phyloP scores from a whole-genome alignment of 805 yeast genomes.

The Barnettozyma siamensis region DNA sequence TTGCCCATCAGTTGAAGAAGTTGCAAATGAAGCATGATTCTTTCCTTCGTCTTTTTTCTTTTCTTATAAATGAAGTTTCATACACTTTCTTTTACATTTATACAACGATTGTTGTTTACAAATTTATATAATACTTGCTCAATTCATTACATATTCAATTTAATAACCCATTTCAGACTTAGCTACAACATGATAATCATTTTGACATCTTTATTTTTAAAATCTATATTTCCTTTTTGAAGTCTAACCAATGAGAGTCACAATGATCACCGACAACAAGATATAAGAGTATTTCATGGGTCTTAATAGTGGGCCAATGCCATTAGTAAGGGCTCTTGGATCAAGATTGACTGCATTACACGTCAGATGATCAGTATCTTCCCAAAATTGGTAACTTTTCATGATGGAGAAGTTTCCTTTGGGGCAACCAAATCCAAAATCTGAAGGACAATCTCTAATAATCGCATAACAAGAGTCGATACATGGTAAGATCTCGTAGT shows the following conservation, averaged over 20 bases:
- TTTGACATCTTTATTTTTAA: no score
- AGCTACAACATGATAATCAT: no score
- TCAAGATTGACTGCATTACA: constrained; percentile 38
- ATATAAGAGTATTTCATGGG: no score
- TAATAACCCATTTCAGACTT: no score
- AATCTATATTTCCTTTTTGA: no score
- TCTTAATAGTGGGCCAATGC: not conserved
- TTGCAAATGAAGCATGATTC: constrained; percentile 32
- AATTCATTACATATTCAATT: not conserved
- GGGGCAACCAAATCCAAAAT: constrained; percentile 75
- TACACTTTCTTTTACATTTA: not conserved
- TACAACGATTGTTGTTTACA: not conserved
- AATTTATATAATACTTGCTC: not conserved
- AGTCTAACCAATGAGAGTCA: no score
- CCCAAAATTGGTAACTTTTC: constrained; percentile 27
- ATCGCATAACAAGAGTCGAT: constrained; percentile 71
- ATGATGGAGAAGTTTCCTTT: constrained; percentile 14
- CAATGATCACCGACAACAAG: no score
- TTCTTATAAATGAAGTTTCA: no score
- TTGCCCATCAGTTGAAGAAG: constrained; percentile 81
- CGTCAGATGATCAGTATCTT: constrained; percentile 23
- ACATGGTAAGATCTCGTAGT: constrained; percentile 85
- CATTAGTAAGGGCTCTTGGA: not conserved
- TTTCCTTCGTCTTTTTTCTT: not conserved
- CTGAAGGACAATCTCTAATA: constrained; percentile 79